Percentiles rank a stretch among this genome's conserved stretches.
Conservation (phyloP, 2,329 filamentous ascomycete species). For the Metarhizium robertsii region DNA sequence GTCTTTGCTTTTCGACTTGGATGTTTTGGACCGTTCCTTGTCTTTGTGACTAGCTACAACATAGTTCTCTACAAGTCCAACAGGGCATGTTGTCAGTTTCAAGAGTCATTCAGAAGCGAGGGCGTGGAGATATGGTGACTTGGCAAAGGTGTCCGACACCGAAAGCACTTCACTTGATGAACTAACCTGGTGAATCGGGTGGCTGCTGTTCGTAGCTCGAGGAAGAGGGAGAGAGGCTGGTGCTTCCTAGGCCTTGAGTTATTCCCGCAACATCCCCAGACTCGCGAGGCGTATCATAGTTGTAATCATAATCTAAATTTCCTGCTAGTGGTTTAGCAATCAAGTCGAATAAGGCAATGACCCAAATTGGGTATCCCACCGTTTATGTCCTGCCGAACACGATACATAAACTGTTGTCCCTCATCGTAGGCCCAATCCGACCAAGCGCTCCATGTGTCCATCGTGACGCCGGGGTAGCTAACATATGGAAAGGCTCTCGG, state of each 20-base stretch:
- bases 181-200: neutral
- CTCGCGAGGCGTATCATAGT: conserved; percentile 1
- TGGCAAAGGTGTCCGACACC: neutral
- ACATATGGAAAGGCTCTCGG: neutral
- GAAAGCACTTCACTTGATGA: neutral
- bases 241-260: neutral
- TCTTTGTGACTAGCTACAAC: neutral
- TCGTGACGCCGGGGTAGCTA: neutral
- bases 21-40: neutral
- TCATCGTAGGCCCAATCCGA: conserved; percentile 17
- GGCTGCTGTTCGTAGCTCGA: neutral
- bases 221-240: neutral
- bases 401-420: conserved; percentile 11
- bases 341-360: neutral
- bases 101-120: too few relatives aligned
- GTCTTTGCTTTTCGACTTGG: conserved; percentile 1
- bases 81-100: neutral
- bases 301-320: conserved; percentile 3
- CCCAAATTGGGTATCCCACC: neutral
- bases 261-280: neutral
- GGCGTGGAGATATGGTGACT: too few relatives aligned
- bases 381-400: conserved; percentile 13
- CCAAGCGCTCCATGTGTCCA: conserved; percentile 15
- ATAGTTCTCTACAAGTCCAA: neutral
- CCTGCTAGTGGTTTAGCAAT: neutral